Evolutionary conservation across 176 grass and related monocot species (phyloP).

Genomic region (Aechmea fasciata): DNA sequence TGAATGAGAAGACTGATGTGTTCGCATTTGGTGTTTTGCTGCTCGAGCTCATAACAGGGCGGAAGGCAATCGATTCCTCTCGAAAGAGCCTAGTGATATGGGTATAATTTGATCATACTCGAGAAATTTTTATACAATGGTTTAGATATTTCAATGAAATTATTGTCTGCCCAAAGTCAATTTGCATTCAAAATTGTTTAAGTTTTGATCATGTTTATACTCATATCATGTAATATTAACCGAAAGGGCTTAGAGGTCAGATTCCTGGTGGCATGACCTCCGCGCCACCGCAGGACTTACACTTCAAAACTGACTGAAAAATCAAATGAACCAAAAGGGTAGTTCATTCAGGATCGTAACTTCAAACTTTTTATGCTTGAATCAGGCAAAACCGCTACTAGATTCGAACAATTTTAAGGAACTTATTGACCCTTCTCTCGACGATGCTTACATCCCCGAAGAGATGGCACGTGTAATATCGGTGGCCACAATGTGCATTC

Average conservation of each 20-base stretch:
- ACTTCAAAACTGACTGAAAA: neutral
- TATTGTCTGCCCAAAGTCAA: neutral
- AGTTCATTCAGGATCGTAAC: too few relatives aligned
- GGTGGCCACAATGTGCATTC: constrained; percentile 95
- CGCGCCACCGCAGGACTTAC: neutral
- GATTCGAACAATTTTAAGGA: constrained; percentile 71
- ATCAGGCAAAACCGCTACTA: constrained; percentile 79
- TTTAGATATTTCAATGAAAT: neutral
- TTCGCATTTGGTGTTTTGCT: constrained; percentile 91
- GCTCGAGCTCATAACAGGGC: constrained; percentile 87
- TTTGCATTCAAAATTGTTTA: neutral
- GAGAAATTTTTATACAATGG: neutral
- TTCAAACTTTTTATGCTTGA: neutral
- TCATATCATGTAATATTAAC: neutral
- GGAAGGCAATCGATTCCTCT: constrained; percentile 73
- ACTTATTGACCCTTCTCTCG: constrained; percentile 65
- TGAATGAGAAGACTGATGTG: constrained; percentile 95
- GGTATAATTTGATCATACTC: constrained; percentile 25
- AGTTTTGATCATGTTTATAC: neutral
- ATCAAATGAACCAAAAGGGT: too few relatives aligned
- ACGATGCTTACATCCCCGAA: constrained; percentile 44
- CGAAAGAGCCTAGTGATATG: constrained; percentile 94
- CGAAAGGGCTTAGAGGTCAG: neutral
- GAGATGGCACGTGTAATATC: constrained; percentile 45
- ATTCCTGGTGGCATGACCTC: neutral